Evolutionary conservation across 805 yeast genomes (phyloP), one percentile per base, ranked within the genome.

Genomic region (Torulaspora microellipsoides): DNA sequence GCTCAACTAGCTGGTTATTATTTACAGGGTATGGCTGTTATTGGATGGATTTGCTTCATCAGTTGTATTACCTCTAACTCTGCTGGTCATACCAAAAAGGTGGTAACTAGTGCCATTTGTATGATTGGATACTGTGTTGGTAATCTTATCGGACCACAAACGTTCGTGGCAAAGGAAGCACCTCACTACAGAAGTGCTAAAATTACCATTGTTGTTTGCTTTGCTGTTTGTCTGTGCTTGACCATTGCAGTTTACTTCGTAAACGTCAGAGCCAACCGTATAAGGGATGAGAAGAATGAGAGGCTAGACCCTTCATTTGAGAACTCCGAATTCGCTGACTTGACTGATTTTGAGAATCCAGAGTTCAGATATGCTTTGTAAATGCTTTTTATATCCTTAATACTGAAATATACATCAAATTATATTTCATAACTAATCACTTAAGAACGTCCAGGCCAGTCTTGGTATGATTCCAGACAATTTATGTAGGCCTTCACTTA

Each of bases 71-170:
- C 59, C 4, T 60, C 72, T 10, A 78, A 78, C 51, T 76, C 81
- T 11, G 76, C 83, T 1, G 83, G 83, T 1, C 74, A 77, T 42
- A 76, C 82, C 5, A 79, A 78, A 53, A 70, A 77, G 46, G 60
- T 77, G 15, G 70, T 71, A 25, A 63, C 81, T 46, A 77, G 76
- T 51, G 76, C 74, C 5, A 53, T 72, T 15, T 76, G 78, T 1
- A 72, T 78, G 78, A 65, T 78, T 41, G 76, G 73, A 13, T 78
- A 77, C 53, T 76, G 79, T 8, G 59, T 77, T 17, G 77, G 80
- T 4, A 72, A 80, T 51, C 60, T 83, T 46, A 66, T 78, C 37
- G 85, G 83, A 0, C 84, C 86, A 3, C 83, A 80, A 53, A 62
- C 78, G 50, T 80, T 80, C 61, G 70, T 75, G 47, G 67, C 68